phyloP scores from a whole-genome alignment of 1,284 basidiomycete species.

The Naganishia albida region DNA sequence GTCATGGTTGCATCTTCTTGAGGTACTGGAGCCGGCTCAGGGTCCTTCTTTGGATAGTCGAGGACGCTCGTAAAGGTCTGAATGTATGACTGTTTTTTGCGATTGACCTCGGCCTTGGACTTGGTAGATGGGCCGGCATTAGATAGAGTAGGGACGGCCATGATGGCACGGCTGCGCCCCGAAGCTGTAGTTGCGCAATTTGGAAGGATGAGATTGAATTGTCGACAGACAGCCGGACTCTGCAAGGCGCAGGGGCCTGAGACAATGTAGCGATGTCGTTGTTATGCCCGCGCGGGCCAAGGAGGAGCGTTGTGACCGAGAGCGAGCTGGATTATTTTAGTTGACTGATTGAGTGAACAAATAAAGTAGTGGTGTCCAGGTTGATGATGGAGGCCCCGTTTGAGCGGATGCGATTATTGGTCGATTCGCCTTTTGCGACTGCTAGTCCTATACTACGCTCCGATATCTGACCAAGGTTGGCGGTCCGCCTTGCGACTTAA shows the following conservation, averaged over 20 bases:
- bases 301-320: background rate
- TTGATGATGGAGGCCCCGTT: background rate
- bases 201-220: background rate
- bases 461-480: background rate
- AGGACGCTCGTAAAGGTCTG: slow-evolving; percentile 32
- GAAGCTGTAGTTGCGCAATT: background rate
- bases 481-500: background rate
- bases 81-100: slow-evolving; percentile 30
- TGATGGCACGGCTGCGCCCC: slow-evolving; percentile 16
- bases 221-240: background rate
- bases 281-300: background rate
- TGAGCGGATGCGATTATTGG: slow-evolving; percentile 21
- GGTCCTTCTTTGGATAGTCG: slow-evolving; percentile 29
- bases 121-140: slow-evolving; percentile 7
- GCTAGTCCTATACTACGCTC: background rate
- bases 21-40: background rate
- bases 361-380: background rate
- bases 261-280: background rate
- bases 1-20: background rate
- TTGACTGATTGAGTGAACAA: background rate
- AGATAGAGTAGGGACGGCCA: slow-evolving; percentile 10
- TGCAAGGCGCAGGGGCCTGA: too few species aligned
- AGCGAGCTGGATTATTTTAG: background rate
- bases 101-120: slow-evolving; percentile 24
- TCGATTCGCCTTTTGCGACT: slow-evolving; percentile 20